Conservation (phyloP, 257 asterid species). For the Ilex aquifolium region DNA sequence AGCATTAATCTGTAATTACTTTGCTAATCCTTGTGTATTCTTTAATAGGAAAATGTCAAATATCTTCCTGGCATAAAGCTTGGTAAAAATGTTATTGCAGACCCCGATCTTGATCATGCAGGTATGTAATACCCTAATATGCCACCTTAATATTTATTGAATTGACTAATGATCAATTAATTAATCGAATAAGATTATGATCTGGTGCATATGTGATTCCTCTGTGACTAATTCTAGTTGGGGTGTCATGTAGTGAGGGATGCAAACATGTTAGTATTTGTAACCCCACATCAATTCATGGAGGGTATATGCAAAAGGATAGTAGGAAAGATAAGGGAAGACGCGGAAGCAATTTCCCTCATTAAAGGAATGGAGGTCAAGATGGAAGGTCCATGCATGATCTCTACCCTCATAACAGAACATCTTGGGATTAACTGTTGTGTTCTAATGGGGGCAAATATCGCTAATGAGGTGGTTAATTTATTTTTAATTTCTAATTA, state of each 20-base stretch:
- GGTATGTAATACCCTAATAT: constrained; percentile 22
- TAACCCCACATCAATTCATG: constrained; percentile 91
- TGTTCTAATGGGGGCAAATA: constrained; percentile 90
- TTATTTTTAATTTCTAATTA: neutral
- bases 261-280: constrained; percentile 80
- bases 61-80: constrained; percentile 83
- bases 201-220: neutral
- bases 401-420: constrained; percentile 66
- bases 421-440: constrained; percentile 67
- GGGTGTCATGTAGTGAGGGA: constrained; percentile 47
- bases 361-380: constrained; percentile 90
- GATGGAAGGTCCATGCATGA: constrained; percentile 94
- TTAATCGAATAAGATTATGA: neutral
- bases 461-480: constrained; percentile 70
- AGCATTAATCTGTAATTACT: neutral
- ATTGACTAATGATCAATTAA: too few relatives aligned
- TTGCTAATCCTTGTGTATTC: neutral
- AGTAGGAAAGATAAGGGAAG: constrained; percentile 50
- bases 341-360: constrained; percentile 69
- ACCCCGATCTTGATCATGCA: constrained; percentile 73
- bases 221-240: neutral
- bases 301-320: constrained; percentile 74
- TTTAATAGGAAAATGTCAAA: constrained; percentile 69
- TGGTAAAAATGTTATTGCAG: constrained; percentile 72
- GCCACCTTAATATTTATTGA: neutral